phyloP scores from a whole-genome alignment of 352 stramenopile species.

The Phytophthora fragariae region DNA sequence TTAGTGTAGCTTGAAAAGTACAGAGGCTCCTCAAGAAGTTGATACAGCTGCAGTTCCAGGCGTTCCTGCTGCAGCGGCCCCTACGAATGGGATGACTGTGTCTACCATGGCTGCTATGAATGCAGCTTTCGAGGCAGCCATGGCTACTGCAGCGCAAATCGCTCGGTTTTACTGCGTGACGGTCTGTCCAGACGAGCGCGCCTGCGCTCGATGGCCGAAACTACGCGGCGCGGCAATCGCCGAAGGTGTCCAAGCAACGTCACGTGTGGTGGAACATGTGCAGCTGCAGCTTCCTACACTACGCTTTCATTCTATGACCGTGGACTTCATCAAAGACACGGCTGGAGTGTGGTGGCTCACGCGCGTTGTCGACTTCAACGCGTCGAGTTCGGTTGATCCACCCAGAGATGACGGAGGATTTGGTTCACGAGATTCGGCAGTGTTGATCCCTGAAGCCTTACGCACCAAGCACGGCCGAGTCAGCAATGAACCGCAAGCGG shows the following conservation, averaged over 20 bases:
- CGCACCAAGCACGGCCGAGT: constrained; percentile 48
- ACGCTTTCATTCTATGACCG: constrained; percentile 61
- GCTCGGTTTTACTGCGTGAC: constrained; percentile 53
- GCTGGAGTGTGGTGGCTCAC: constrained; percentile 76
- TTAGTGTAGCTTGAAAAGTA: constrained; percentile 50
- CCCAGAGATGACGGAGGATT: constrained; percentile 21
- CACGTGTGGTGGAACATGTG: constrained; percentile 70
- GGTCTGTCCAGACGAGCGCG: constrained; percentile 45
- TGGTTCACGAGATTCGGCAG: constrained; percentile 45
- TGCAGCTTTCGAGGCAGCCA: constrained; percentile 37
- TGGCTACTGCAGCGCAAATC: constrained; percentile 32
- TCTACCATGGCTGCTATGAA: constrained; percentile 33
- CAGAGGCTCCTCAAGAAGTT: constrained; percentile 27
- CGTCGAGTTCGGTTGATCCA: constrained; percentile 31
- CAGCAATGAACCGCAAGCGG: constrained; percentile 12
- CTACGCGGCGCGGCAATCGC: constrained; percentile 63
- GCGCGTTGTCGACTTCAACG: constrained; percentile 63
- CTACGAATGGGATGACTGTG: constrained; percentile 1
- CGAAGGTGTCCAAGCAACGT: constrained; percentile 56
- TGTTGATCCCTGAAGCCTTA: constrained; percentile 54
- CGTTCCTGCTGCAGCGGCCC: background rate
- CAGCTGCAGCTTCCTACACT: constrained; percentile 66
- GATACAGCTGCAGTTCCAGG: background rate
- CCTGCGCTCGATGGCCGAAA: constrained; percentile 50
- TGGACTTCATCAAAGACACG: constrained; percentile 78